phyloP scores from a whole-genome alignment of 2,329 filamentous ascomycete species.

The Kalmusia sp. region DNA sequence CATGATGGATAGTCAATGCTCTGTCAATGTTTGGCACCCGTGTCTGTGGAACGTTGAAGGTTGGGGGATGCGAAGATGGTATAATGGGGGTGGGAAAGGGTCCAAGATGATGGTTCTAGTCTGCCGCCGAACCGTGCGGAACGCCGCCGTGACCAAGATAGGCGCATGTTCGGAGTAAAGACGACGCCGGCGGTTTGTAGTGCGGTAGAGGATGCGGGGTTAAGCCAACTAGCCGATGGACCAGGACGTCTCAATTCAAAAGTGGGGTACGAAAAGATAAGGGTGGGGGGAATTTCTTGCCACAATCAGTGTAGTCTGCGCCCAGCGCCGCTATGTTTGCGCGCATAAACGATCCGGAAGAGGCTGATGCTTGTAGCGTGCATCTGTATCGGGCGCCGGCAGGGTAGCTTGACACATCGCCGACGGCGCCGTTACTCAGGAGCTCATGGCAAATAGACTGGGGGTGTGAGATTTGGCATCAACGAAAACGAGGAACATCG shows the following conservation, averaged over 20 bases:
- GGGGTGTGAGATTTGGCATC: not conserved
- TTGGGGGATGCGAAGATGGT: constrained; percentile 32
- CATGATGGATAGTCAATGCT: constrained; percentile 18
- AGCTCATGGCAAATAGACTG: not conserved
- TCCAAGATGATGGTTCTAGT: not conserved
- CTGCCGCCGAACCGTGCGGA: not conserved
- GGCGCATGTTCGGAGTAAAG: constrained; percentile 2
- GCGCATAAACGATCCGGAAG: not conserved
- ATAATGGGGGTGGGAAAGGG: constrained; percentile 33
- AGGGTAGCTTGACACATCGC: constrained; percentile 8
- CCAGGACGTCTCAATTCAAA: not conserved
- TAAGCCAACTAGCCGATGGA: not conserved
- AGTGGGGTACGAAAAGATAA: constrained; percentile 14
- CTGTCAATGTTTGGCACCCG: constrained; percentile 13
- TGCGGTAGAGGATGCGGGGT: constrained; percentile 8
- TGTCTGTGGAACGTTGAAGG: constrained; percentile 28
- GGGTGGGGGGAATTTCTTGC: constrained; percentile 10
- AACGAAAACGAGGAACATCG: no score
- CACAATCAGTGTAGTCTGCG: constrained; percentile 3
- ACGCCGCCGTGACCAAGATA: constrained; percentile 17
- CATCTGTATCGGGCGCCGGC: not conserved
- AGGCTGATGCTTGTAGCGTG: not conserved
- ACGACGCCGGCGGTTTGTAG: not conserved
- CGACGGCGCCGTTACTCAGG: constrained; percentile 6
- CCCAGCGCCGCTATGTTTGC: not conserved